Conservation (phyloP, 192 early-diverging fungal genomes). For the Spinellus fusiger region DNA sequence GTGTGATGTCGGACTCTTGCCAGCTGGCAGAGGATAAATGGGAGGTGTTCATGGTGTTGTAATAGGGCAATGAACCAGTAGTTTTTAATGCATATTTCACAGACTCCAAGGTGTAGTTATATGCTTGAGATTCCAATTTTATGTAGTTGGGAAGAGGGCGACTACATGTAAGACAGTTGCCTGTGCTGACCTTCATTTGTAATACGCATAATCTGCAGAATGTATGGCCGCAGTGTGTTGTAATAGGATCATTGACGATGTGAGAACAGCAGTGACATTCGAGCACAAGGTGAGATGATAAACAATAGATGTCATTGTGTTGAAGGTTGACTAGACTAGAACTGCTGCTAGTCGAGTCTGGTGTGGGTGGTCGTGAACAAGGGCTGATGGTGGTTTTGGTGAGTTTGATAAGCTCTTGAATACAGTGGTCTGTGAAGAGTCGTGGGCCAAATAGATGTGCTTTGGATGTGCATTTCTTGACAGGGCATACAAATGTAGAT, state of each 20-base stretch:
- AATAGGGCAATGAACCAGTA: not conserved
- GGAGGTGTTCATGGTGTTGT: not conserved
- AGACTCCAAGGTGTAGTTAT: constrained; percentile 1
- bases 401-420: not conserved
- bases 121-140: constrained; percentile 5
- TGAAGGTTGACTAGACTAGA: not conserved
- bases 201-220: constrained; percentile 17
- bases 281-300: not conserved
- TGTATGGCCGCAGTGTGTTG: constrained; percentile 13
- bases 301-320: not conserved
- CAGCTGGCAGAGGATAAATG: not conserved
- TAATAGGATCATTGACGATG: constrained; percentile 4
- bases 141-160: constrained; percentile 15
- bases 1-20: not conserved
- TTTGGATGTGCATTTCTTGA: constrained; percentile 3
- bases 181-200: constrained; percentile 4
- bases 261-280: constrained; percentile 1
- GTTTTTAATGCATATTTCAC: not conserved
- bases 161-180: constrained; percentile 8
- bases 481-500: constrained; percentile 6
- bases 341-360: not conserved
- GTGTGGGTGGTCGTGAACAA: constrained; percentile 6
- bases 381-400: not conserved
- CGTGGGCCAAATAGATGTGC: constrained; percentile 14
- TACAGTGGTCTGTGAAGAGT: not conserved